phyloP scores from a whole-genome alignment of 345 rosid species.

The Diplotaxis tenuifolia region DNA sequence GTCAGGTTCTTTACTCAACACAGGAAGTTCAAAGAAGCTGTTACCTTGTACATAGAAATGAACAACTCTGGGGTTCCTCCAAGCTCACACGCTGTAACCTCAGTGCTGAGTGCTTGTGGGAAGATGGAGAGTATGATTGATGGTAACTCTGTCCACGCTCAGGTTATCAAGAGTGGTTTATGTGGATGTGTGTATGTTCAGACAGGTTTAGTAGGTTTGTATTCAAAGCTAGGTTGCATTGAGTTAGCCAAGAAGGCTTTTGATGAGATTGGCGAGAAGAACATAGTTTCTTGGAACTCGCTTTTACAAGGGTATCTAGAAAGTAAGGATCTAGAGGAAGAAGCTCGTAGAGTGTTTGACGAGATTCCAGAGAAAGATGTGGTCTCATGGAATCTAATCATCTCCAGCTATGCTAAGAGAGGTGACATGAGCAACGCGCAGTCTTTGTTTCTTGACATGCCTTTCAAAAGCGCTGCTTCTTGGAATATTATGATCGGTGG shows the following conservation, averaged over 20 bases:
- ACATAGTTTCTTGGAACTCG: slow-evolving; percentile 74
- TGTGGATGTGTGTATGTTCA: slow-evolving; percentile 65
- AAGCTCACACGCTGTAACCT: slow-evolving; percentile 56
- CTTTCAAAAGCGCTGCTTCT: slow-evolving; percentile 56
- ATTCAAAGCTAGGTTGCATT: slow-evolving; percentile 52
- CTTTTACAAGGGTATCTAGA: slow-evolving; percentile 56
- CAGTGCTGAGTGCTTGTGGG: slow-evolving; percentile 60
- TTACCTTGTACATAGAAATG: slow-evolving; percentile 51
- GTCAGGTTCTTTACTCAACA: slow-evolving; percentile 57
- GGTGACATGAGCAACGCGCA: slow-evolving; percentile 48
- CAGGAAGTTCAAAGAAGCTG: slow-evolving; percentile 53
- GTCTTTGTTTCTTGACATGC: slow-evolving; percentile 55
- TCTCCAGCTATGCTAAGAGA: slow-evolving; percentile 54
- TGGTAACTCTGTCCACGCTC: slow-evolving; percentile 55
- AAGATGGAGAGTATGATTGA: slow-evolving; percentile 38
- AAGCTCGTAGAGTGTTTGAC: slow-evolving; percentile 52
- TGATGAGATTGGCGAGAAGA: slow-evolving; percentile 48
- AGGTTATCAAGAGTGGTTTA: slow-evolving; percentile 50
- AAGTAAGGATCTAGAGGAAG: slow-evolving; percentile 44
- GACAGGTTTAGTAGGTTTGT: slow-evolving; percentile 64
- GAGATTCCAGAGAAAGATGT: slow-evolving; percentile 57
- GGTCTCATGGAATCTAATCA: slow-evolving; percentile 62
- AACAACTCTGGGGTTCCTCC: slow-evolving; percentile 46
- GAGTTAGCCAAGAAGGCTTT: slow-evolving; percentile 52
- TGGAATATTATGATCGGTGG: slow-evolving; percentile 74